Conservation (phyloP, 345 rosid species). For the Pistacia atlantica region DNA sequence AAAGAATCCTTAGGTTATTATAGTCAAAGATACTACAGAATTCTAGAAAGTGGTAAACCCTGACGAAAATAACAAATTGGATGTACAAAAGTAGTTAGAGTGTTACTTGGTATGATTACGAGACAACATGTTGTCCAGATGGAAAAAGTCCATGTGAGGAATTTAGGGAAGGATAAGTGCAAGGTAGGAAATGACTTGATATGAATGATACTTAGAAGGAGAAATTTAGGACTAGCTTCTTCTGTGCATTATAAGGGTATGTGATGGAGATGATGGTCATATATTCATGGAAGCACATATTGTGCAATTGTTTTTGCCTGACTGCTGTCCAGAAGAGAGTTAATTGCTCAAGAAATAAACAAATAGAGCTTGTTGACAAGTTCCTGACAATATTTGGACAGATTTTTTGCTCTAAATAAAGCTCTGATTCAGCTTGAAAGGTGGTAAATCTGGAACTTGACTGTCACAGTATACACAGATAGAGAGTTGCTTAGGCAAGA, state of each 20-base stretch:
- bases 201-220: background rate
- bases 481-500: background rate
- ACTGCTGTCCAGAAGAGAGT: too few species aligned
- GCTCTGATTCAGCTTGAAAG: background rate
- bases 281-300: background rate
- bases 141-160: background rate
- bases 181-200: background rate
- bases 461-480: background rate
- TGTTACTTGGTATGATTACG: background rate
- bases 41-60: background rate
- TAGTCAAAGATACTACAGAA: background rate
- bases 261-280: conserved; percentile 6
- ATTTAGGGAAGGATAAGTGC: background rate
- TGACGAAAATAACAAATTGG: background rate
- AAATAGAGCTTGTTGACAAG: background rate
- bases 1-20: background rate
- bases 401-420: background rate
- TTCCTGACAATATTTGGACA: background rate
- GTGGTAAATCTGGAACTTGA: background rate
- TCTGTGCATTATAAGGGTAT: background rate
- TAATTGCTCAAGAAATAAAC: background rate
- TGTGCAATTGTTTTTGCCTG: background rate
- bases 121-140: background rate
- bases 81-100: background rate
- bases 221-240: background rate